These are phyloP conservation scores for Pichia pseudocactophila DNA, from an alignment of 805 yeast genomes.

Conservation along the genomic window DNA sequence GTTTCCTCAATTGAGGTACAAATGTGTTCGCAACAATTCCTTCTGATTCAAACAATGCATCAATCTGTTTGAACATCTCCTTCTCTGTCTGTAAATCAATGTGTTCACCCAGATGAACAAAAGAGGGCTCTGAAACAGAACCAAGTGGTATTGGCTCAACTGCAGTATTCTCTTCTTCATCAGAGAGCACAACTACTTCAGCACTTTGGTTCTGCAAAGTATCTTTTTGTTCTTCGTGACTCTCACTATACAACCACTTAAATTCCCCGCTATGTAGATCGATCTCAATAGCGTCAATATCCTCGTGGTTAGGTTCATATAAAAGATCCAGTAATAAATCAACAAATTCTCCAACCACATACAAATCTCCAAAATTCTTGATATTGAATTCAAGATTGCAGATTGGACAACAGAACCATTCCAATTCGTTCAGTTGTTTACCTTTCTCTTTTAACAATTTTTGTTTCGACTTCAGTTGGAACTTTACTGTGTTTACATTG, in stretches of 20 bases:
- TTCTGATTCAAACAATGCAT: conserved; percentile 7
- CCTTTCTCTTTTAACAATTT: conserved; percentile 14
- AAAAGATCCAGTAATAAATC: conserved; percentile 18
- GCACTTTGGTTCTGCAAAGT: conserved; percentile 1
- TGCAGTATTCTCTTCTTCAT: neutral
- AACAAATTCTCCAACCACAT: conserved; percentile 24
- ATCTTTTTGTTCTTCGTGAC: neutral
- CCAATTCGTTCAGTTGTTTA: conserved; percentile 19
- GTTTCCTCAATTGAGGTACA: neutral
- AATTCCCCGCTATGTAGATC: conserved; percentile 21
- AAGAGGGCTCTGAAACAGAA: neutral
- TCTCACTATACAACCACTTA: conserved; percentile 14
- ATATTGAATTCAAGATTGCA: conserved; percentile 29
- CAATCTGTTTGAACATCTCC: conserved; percentile 9
- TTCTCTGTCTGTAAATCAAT: conserved; percentile 2
- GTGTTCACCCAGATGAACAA: neutral
- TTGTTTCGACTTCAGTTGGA: conserved; percentile 16
- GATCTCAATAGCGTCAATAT: conserved; percentile 20
- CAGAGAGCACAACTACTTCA: neutral
- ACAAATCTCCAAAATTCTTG: conserved; percentile 24
- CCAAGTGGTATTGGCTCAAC: neutral
- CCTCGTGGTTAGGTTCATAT: conserved; percentile 11
- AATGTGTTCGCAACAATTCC: neutral
- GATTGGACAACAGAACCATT: conserved; percentile 28
- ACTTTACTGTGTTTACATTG: conserved; percentile 17